A percentile compares a stretch with the other conserved stretches of the same genome.
Conservation (phyloP, 75 land plant genomes). For the Pinus albicaulis region DNA sequence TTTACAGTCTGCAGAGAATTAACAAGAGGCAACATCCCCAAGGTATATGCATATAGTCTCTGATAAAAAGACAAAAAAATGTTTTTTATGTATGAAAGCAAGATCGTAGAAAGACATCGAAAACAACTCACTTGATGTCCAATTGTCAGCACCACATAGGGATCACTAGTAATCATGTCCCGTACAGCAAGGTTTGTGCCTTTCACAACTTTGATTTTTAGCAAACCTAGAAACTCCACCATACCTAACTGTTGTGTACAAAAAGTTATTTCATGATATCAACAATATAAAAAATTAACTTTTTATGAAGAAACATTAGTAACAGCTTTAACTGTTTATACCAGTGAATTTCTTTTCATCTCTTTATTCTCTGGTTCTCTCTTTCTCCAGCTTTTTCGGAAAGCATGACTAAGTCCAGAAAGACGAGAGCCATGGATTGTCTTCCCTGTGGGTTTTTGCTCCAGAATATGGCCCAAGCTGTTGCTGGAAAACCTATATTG, state of each 20-base stretch:
- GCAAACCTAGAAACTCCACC: conserved; percentile 91
- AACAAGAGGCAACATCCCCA: conserved; percentile 5
- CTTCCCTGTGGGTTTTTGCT: conserved; percentile 38
- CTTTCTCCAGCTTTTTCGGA: conserved; percentile 63
- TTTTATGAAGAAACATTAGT: not conserved
- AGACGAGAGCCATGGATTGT: conserved; percentile 19
- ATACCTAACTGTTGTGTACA: conserved; percentile 65
- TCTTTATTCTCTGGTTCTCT: conserved; percentile 40
- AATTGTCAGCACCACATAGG: conserved; percentile 71
- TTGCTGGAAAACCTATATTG: conserved; percentile 12
- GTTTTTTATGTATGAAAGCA: not conserved
- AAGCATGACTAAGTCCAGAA: conserved; percentile 34
- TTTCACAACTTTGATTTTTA: conserved; percentile 81
- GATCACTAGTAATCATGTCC: conserved; percentile 87
- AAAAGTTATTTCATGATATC: conserved; percentile 3
- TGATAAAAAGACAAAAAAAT: not conserved
- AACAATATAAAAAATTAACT: not conserved
- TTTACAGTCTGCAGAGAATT: conserved; percentile 49
- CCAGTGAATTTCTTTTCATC: conserved; percentile 36
- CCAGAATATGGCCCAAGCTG: not conserved
- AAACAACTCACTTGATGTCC: conserved; percentile 70
- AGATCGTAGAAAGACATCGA: not conserved
- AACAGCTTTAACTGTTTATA: conserved; percentile 1
- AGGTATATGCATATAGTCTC: not conserved
- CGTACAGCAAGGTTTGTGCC: conserved; percentile 86